Evolutionary conservation across 768 basidiomycete genomes (phyloP), one percentile per base, ranked within the genome.

Genomic region (Psilocybe cubensis): DNA sequence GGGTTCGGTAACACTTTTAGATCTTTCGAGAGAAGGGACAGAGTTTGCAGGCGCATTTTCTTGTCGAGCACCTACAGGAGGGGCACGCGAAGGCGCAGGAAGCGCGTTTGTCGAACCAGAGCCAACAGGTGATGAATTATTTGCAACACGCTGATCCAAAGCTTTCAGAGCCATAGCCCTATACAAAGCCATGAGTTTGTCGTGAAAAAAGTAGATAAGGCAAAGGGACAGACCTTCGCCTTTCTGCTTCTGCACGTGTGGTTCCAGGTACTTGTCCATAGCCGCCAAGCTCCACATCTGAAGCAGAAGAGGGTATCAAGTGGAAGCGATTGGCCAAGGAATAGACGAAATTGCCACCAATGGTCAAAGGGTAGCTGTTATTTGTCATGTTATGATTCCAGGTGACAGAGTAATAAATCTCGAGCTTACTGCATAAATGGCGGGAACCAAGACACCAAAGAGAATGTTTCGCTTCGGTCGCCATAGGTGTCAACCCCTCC

Each of bases 151-250:
- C 66, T 97, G 95, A 65, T 99, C 97, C 31, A 99, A 83, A 3
- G 97, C 97, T 72, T 98, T 97, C 66, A 99, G 77, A 27, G 97
- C 97, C 79, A 99, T 85, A 1, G 96, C 94, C 64, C 96, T 97
- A 20, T 28, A 23, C 58, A 53, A 53, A 4, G 21, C 50, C n/a
- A 56, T 27, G 54, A 52, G 23, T 67, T 11, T 59, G 29, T 55
- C 38, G 20, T 5, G 31, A 18, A n/a, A 44, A 17, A n/a, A n/a
- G n/a, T n/a, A n/a, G 31, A 35, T 21, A 31, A 27, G 33, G 17
- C 33, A 14, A 38, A 24, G 40, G 52, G 14, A 70, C 84, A 55
- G 60, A 95, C 95, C 96, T 84, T 77, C 96, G 79, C 58, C 97
- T 80, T 76, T 99, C 97, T 18, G 97, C 97, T 74, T 99, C 97